Conservation (phyloP, 495 filamentous ascomycete species). For the Thozetella sp. region DNA sequence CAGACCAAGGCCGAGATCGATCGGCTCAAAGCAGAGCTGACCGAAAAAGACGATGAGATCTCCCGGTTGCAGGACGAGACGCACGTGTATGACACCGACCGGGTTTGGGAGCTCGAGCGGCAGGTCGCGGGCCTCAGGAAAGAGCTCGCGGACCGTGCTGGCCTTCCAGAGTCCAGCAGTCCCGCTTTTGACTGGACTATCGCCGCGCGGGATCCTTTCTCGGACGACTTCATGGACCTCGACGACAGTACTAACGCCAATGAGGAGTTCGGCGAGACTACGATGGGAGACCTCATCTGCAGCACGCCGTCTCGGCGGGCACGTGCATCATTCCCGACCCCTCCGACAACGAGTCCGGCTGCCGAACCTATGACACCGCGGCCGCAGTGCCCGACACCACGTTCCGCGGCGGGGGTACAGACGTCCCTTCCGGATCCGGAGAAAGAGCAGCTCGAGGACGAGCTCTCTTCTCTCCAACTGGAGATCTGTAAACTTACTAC, state of each 20-base stretch:
- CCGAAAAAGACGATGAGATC: constrained; percentile 50
- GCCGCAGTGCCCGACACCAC: constrained; percentile 16
- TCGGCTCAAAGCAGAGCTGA: constrained; percentile 54
- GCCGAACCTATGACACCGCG: constrained; percentile 35
- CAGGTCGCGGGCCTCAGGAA: constrained; percentile 35
- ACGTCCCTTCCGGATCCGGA: constrained; percentile 40
- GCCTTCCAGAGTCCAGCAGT: constrained; percentile 22
- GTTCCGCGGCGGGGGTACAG: constrained; percentile 31
- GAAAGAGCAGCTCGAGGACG: constrained; percentile 35
- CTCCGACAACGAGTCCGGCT: constrained; percentile 47
- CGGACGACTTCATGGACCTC: constrained; percentile 36
- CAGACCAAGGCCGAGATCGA: constrained; percentile 41
- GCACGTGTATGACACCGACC: constrained; percentile 34
- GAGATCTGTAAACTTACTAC: constrained; percentile 38
- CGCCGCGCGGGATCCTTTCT: constrained; percentile 42
- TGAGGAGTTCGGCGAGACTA: constrained; percentile 31
- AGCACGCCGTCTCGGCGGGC: constrained; percentile 40
- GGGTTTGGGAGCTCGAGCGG: constrained; percentile 40
- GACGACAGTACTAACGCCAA: constrained; percentile 23
- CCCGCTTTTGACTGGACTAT: constrained; percentile 39
- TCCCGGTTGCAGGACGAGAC: constrained; percentile 52
- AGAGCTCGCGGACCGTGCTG: constrained; percentile 25
- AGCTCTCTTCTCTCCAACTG: constrained; percentile 36
- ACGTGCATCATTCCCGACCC: constrained; percentile 46
- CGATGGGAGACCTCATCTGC: constrained; percentile 36